Percentiles rank a stretch among this genome's conserved stretches.
These are phyloP conservation scores for Glycyrrhiza uralensis DNA, from an alignment of 306 rosid genomes.

Conservation along the genomic window DNA sequence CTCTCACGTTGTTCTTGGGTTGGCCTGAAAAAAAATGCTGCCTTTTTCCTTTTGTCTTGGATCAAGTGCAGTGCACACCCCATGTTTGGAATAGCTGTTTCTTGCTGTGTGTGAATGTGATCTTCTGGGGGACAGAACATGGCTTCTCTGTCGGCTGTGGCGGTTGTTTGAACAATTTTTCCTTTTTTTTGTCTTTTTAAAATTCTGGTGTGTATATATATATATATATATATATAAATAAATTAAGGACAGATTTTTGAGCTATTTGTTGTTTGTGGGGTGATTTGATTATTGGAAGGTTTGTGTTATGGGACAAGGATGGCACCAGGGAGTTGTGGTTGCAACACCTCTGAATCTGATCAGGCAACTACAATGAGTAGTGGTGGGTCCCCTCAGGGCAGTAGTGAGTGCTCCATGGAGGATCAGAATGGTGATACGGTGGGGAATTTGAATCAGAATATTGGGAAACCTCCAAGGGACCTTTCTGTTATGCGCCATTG, in stretches of 20 bases:
- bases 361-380: constrained; percentile 12
- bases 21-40: not conserved
- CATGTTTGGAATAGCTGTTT: constrained; percentile 32
- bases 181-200: not conserved
- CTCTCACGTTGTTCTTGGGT: constrained; percentile 11
- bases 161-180: constrained; percentile 12
- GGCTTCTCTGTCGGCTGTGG: constrained; percentile 25
- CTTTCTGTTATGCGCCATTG: constrained; percentile 47
- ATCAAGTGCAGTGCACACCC: constrained; percentile 33
- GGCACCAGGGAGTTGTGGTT: constrained; percentile 41
- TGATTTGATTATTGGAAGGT: not conserved
- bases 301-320: constrained; percentile 39
- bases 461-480: constrained; percentile 60
- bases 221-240: too few species aligned
- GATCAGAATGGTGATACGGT: constrained; percentile 42
- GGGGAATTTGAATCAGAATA: constrained; percentile 33
- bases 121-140: constrained; percentile 17
- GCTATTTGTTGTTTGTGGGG: constrained; percentile 10
- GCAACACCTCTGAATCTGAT: too few species aligned
- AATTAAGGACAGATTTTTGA: not conserved
- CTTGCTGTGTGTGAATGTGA: constrained; percentile 5
- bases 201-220: not conserved
- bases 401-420: constrained; percentile 39
- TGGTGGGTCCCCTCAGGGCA: constrained; percentile 21
- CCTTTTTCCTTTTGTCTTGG: constrained; percentile 29